Evolutionary conservation across 192 early-diverging fungal genomes (phyloP).

Genomic region (Podila clonocystis): DNA sequence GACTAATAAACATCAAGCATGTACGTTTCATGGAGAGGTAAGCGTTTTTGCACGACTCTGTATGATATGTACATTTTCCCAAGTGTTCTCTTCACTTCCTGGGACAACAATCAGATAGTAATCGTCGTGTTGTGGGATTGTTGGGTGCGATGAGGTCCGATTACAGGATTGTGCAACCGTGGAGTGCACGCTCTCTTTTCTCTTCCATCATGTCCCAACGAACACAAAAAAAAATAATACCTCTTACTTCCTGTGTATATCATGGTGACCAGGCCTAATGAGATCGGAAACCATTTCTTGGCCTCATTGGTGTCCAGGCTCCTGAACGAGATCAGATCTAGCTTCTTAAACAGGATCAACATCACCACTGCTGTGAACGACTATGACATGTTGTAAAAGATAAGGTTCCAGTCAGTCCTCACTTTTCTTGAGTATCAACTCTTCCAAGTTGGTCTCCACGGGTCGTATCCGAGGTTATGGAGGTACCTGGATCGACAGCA

Average conservation of each 20-base stretch:
- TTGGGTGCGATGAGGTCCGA: background rate
- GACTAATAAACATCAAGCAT: constrained; percentile 16
- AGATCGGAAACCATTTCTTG: constrained; percentile 86
- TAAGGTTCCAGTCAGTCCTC: background rate
- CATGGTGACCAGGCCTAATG: constrained; percentile 88
- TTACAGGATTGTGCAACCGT: background rate
- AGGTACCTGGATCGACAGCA: constrained; percentile 75
- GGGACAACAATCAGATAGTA: background rate
- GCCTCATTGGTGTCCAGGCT: constrained; percentile 69
- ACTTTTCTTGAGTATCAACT: background rate
- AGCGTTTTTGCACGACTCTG: background rate
- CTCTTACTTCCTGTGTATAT: constrained; percentile 97
- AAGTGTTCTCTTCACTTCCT: background rate
- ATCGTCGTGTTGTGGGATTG: too few relatives aligned
- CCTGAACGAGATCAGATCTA: constrained; percentile 71
- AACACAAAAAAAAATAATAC: constrained; percentile 9
- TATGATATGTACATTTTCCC: too few relatives aligned
- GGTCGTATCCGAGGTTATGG: background rate
- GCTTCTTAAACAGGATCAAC: constrained; percentile 63
- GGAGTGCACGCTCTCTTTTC: background rate
- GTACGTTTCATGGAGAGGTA: background rate
- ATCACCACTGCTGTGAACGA: constrained; percentile 62
- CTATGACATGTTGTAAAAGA: constrained; percentile 8
- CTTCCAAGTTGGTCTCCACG: background rate
- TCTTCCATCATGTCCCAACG: background rate